Evolutionary conservation across 2,329 filamentous ascomycete genomes (phyloP).

Genomic region (Mycosphaerella sp.): DNA sequence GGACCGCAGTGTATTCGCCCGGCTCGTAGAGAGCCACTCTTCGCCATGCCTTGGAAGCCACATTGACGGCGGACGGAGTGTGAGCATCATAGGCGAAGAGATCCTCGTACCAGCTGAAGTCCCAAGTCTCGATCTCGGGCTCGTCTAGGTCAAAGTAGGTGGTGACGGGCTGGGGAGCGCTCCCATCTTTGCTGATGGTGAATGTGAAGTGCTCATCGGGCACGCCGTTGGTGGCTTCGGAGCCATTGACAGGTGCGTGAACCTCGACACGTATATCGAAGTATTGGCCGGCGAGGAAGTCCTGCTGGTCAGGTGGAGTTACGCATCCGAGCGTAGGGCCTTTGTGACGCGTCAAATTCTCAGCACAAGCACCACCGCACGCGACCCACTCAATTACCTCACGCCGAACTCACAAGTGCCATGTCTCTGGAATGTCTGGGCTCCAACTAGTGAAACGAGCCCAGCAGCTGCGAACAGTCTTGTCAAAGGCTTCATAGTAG

Average conservation of each 20-base stretch:
- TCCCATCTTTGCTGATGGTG: conserved; percentile 61
- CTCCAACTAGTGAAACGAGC: conserved; percentile 25
- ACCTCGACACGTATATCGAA: conserved; percentile 81
- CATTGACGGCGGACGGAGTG: conserved; percentile 67
- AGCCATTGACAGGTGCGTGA: conserved; percentile 57
- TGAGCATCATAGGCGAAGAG: conserved; percentile 68
- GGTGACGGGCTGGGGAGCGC: conserved; percentile 49
- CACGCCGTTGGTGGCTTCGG: conserved; percentile 60
- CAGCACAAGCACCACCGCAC: conserved; percentile 31
- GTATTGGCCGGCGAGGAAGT: conserved; percentile 76
- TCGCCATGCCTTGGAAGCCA: conserved; percentile 72
- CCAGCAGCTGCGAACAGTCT: conserved; percentile 11
- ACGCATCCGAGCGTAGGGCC: conserved; percentile 51
- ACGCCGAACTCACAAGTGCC: conserved; percentile 40
- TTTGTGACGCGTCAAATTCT: conserved; percentile 48
- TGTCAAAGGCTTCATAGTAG: conserved; percentile 13
- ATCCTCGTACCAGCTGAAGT: conserved; percentile 78
- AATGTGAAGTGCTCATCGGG: conserved; percentile 71
- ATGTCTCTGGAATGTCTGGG: conserved; percentile 51
- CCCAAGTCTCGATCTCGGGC: conserved; percentile 70
- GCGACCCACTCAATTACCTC: not conserved
- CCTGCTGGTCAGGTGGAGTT: conserved; percentile 58
- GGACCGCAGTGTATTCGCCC: conserved; percentile 68
- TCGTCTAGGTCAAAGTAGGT: conserved; percentile 65
- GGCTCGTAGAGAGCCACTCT: conserved; percentile 70